phyloP scores from a whole-genome alignment of 352 stramenopile species.

The Phytopythium vexans region DNA sequence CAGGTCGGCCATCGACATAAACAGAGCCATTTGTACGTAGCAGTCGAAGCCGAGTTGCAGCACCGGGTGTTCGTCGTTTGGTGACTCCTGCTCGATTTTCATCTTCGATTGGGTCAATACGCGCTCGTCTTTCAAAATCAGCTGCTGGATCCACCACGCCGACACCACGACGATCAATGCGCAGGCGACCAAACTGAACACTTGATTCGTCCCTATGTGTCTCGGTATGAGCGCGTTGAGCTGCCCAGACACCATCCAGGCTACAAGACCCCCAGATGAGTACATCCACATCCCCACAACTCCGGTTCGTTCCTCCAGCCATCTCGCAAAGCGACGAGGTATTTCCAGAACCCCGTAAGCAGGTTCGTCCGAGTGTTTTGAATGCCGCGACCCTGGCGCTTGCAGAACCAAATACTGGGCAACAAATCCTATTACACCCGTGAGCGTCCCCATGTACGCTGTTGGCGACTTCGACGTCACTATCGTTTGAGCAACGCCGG shows the following conservation, averaged over 20 bases:
- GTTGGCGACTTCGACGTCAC: conserved; percentile 10
- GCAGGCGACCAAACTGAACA: conserved; percentile 27
- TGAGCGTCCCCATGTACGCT: conserved; percentile 46
- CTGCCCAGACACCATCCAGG: conserved; percentile 22
- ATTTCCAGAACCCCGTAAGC: conserved; percentile 4
- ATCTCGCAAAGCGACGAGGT: conserved; percentile 3
- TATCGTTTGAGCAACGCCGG: neutral
- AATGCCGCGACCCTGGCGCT: conserved; percentile 16
- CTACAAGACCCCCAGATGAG: conserved; percentile 8
- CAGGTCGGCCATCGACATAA: conserved; percentile 31
- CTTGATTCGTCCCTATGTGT: conserved; percentile 24
- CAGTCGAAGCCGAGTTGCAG: conserved; percentile 22
- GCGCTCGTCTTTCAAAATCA: conserved; percentile 1
- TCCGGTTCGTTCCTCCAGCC: conserved; percentile 9
- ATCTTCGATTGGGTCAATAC: neutral
- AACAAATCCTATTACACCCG: conserved; percentile 38
- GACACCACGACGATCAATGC: conserved; percentile 30
- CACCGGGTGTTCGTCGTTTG: neutral
- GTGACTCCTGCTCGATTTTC: neutral
- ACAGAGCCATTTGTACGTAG: conserved; percentile 29
- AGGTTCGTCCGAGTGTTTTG: neutral
- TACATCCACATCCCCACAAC: conserved; percentile 15
- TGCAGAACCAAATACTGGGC: conserved; percentile 46
- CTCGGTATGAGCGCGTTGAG: conserved; percentile 21
- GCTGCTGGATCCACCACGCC: conserved; percentile 43